Percentiles rank a stretch among this genome's conserved stretches.
phyloP scores from a whole-genome alignment of 2,329 filamentous ascomycete species.

The Exophiala phaeomuriformis region DNA sequence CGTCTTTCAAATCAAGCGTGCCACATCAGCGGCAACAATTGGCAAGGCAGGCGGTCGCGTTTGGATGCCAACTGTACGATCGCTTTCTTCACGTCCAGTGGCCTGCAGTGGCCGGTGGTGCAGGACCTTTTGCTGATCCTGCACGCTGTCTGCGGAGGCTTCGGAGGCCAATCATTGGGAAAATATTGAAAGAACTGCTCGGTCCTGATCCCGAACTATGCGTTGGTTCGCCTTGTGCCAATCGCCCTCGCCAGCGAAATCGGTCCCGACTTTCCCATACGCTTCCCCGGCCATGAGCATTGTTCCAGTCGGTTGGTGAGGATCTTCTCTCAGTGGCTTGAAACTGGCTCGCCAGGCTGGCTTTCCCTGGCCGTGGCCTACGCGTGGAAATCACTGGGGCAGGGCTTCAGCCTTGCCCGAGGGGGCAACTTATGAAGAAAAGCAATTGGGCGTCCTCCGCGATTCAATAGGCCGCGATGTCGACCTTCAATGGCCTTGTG shows the following conservation, averaged over 20 bases:
- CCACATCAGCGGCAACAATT: constrained; percentile 7
- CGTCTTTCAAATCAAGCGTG: not conserved
- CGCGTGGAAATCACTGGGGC: no score
- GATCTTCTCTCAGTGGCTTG: constrained; percentile 2
- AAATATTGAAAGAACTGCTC: constrained; percentile 6
- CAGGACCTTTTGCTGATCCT: not conserved
- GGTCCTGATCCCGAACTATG: constrained; percentile 5
- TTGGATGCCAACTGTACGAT: not conserved
- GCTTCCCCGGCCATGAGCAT: constrained; percentile 5
- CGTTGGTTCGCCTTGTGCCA: constrained; percentile 11
- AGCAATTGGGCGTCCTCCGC: no score
- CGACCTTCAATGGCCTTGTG: constrained; percentile 66
- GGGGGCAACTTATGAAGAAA: not conserved
- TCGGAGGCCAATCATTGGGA: not conserved
- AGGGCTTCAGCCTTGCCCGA: constrained; percentile 8
- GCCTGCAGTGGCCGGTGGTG: constrained; percentile 6
- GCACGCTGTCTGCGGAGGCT: not conserved
- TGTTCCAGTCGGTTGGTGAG: not conserved
- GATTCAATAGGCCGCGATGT: constrained; percentile 47
- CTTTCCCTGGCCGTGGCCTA: constrained; percentile 57
- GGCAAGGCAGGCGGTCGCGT: not conserved
- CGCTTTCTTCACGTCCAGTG: constrained; percentile 14
- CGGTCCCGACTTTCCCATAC: constrained; percentile 9
- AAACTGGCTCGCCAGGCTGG: constrained; percentile 54
- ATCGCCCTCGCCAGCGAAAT: constrained; percentile 9